Conservation (phyloP, 192 early-diverging fungal genomes). For the Pilaira anomala region DNA sequence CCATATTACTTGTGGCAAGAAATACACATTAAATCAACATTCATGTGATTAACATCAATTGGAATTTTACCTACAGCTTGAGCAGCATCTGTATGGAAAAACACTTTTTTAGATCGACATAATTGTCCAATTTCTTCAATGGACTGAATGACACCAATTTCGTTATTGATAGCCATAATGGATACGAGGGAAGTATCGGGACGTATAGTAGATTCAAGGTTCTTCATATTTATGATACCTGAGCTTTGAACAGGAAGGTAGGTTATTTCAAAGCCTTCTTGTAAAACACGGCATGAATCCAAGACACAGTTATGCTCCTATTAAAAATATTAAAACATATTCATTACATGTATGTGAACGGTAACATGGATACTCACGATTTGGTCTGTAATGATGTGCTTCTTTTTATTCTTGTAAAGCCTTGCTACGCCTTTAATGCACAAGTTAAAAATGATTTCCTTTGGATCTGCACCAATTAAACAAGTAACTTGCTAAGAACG, state of each 20-base stretch:
- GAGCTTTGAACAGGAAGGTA: constrained; percentile 85
- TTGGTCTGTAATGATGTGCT: constrained; percentile 95
- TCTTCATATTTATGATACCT: constrained; percentile 79
- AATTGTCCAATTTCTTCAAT: constrained; percentile 85
- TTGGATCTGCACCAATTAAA: constrained; percentile 89
- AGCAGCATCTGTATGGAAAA: constrained; percentile 96
- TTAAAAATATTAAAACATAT: not conserved
- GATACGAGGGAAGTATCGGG: constrained; percentile 90
- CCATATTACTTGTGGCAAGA: constrained; percentile 97
- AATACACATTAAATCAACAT: constrained; percentile 94
- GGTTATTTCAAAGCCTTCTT: constrained; percentile 94
- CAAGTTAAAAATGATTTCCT: constrained; percentile 95
- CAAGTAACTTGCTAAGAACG: constrained; percentile 69
- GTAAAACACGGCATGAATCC: constrained; percentile 90
- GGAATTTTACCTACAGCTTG: constrained; percentile 97
- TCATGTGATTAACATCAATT: constrained; percentile 86
- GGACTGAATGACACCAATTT: constrained; percentile 96
- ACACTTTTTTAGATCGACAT: constrained; percentile 84
- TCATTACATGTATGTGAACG: no score
- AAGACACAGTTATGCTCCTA: constrained; percentile 98
- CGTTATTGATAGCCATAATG: constrained; percentile 97
- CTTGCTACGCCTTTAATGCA: constrained; percentile 92
- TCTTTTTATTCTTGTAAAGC: constrained; percentile 92
- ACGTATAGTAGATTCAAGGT: constrained; percentile 78
- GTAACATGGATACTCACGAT: constrained; percentile 65